Percentiles rank a stretch among this genome's conserved stretches.
These are phyloP conservation scores for Aspergillus brunneoviolaceus DNA, from an alignment of 2,329 filamentous ascomycete species.

Conservation along the genomic window DNA sequence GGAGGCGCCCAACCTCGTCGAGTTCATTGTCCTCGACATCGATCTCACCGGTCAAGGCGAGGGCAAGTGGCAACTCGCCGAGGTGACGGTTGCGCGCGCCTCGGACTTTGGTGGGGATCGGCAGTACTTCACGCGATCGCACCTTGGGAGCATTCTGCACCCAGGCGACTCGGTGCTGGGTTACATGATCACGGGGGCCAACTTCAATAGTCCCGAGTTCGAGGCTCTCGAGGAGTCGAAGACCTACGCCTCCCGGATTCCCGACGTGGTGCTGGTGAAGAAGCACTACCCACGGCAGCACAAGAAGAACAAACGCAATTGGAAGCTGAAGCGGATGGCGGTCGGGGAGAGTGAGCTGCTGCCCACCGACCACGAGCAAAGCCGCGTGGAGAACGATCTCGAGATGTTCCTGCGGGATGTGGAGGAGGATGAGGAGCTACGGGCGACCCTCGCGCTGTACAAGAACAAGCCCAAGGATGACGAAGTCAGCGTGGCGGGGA, in stretches of 20 bases:
- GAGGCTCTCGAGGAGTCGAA: slow-evolving; percentile 77
- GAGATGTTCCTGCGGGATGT: slow-evolving; percentile 97
- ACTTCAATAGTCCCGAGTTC: slow-evolving; percentile 86
- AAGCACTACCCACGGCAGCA: slow-evolving; percentile 87
- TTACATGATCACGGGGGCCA: slow-evolving; percentile 84
- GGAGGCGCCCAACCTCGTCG: slow-evolving; percentile 79
- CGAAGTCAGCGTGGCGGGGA: slow-evolving; percentile 57
- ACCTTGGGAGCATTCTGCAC: slow-evolving; percentile 81
- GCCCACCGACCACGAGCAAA: slow-evolving; percentile 45
- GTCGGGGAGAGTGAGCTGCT: slow-evolving; percentile 32
- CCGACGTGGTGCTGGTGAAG: slow-evolving; percentile 94
- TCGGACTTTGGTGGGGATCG: slow-evolving; percentile 87
- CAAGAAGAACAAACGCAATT: slow-evolving; percentile 81
- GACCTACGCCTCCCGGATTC: slow-evolving; percentile 74
- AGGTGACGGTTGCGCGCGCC: slow-evolving; percentile 83
- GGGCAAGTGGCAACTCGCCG: slow-evolving; percentile 80
- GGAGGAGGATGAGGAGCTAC: slow-evolving; percentile 88
- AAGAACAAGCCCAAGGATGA: slow-evolving; percentile 58
- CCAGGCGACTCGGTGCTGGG: slow-evolving; percentile 91
- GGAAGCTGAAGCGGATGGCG: slow-evolving; percentile 92
- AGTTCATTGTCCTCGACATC: slow-evolving; percentile 94
- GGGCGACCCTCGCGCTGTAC: slow-evolving; percentile 81
- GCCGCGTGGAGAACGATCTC: slow-evolving; percentile 76
- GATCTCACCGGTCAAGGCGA: slow-evolving; percentile 73
- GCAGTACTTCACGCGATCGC: slow-evolving; percentile 79